Conservation (phyloP, 345 rosid species). For the Lepidium sativum region DNA sequence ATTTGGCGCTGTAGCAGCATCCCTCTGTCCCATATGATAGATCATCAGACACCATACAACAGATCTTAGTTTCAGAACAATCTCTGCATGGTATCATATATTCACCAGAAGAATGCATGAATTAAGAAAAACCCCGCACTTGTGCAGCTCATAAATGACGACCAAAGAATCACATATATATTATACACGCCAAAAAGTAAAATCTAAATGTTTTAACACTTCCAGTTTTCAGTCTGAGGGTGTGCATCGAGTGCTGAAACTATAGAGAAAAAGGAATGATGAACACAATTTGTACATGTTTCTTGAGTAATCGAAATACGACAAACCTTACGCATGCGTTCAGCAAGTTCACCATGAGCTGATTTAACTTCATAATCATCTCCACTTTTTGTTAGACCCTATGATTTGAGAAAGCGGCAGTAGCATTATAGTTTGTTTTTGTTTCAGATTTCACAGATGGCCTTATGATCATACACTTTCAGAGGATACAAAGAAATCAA, state of each 20-base stretch:
- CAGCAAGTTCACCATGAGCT: constrained; percentile 97
- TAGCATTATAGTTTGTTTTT: neutral
- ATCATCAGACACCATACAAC: neutral
- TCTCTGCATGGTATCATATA: neutral
- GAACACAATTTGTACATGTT: neutral
- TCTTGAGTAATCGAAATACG: neutral
- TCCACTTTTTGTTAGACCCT: constrained; percentile 95
- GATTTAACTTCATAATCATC: constrained; percentile 94
- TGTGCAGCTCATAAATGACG: neutral
- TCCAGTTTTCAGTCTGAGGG: neutral
- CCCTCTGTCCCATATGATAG: constrained; percentile 51
- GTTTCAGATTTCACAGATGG: neutral
- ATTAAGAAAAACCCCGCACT: neutral
- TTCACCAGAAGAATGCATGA: neutral
- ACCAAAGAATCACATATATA: neutral
- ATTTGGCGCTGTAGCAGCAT: constrained; percentile 97
- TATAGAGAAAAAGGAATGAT: neutral
- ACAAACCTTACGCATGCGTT: constrained; percentile 96
- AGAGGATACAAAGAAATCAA: constrained; percentile 5
- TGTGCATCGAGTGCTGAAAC: neutral
- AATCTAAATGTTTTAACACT: neutral
- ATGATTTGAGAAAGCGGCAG: constrained; percentile 21
- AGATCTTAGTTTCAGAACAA: neutral
- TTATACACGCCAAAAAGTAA: neutral
- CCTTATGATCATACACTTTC: constrained; percentile 2